Conservation (phyloP, 2,329 filamentous ascomycete species). For the Ceratocystis albifundus region DNA sequence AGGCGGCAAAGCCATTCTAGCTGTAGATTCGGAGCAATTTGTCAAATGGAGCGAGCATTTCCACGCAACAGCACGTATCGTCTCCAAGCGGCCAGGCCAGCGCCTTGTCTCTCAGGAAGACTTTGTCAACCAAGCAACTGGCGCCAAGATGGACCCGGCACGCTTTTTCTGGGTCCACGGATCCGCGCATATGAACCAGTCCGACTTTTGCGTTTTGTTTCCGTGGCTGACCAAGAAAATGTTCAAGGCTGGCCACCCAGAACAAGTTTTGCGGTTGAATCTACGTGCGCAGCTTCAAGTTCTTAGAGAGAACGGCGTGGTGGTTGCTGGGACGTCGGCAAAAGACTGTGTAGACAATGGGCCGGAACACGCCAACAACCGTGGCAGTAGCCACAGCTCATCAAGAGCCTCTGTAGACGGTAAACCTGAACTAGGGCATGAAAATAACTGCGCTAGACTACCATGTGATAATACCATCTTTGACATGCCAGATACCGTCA, state of each 20-base stretch:
- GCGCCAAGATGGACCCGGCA: slow-evolving; percentile 37
- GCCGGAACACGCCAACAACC: neutral
- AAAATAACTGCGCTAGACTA: slow-evolving; percentile 23
- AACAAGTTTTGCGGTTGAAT: slow-evolving; percentile 48
- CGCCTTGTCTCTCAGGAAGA: slow-evolving; percentile 33
- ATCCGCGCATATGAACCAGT: slow-evolving; percentile 72
- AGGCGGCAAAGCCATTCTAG: slow-evolving; percentile 50
- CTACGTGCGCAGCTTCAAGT: slow-evolving; percentile 47
- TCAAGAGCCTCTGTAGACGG: neutral
- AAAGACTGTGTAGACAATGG: slow-evolving; percentile 40
- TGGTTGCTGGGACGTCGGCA: slow-evolving; percentile 40
- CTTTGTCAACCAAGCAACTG: slow-evolving; percentile 26
- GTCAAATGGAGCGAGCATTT: slow-evolving; percentile 67
- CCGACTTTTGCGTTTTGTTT: slow-evolving; percentile 73
- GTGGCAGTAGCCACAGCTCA: slow-evolving; percentile 20
- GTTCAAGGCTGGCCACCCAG: slow-evolving; percentile 46
- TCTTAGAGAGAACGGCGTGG: slow-evolving; percentile 39
- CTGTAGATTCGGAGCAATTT: slow-evolving; percentile 65
- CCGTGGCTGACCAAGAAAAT: slow-evolving; percentile 54
- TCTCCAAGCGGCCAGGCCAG: slow-evolving; percentile 46
- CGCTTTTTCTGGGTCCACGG: slow-evolving; percentile 62
- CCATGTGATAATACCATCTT: slow-evolving; percentile 42
- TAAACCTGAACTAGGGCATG: neutral
- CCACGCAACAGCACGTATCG: slow-evolving; percentile 51
- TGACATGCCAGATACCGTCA: slow-evolving; percentile 29